Conservation (phyloP, 139 green algal genomes). For the Chlamydomonas sp. region DNA sequence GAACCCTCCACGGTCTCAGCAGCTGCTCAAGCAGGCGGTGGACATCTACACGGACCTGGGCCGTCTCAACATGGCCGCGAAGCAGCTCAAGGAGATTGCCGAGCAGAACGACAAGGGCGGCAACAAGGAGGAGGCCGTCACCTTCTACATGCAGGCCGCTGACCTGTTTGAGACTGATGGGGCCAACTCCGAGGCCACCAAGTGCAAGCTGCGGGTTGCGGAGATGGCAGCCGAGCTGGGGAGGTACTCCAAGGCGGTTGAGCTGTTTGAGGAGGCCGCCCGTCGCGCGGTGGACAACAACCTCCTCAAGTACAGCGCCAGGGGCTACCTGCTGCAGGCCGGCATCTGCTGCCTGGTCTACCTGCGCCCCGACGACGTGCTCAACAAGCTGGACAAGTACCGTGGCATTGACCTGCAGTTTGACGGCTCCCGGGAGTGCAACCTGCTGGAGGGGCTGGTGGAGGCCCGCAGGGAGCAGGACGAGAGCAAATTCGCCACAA, state of each 20-base stretch:
- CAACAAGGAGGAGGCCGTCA: conserved; percentile 75
- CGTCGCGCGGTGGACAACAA: conserved; percentile 88
- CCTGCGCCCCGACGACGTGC: conserved; percentile 51
- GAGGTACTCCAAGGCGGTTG: conserved; percentile 48
- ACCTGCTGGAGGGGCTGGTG: conserved; percentile 68
- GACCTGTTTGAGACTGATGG: conserved; percentile 91
- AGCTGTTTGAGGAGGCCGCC: conserved; percentile 56
- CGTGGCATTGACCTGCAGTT: conserved; percentile 84
- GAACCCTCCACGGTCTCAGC: conserved; percentile 30
- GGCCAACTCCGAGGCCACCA: conserved; percentile 81
- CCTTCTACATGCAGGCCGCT: conserved; percentile 86
- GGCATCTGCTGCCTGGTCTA: conserved; percentile 89
- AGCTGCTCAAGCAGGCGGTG: conserved; percentile 78
- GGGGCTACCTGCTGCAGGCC: conserved; percentile 93
- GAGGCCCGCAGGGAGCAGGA: conserved; percentile 63
- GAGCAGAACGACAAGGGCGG: conserved; percentile 88
- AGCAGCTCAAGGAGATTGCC: conserved; percentile 87
- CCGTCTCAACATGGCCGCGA: conserved; percentile 91
- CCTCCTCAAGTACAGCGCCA: conserved; percentile 93
- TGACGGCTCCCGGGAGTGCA: conserved; percentile 70
- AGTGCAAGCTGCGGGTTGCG: conserved; percentile 78
- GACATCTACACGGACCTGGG: conserved; percentile 95
- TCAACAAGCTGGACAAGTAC: conserved; percentile 79
- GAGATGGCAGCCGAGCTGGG: conserved; percentile 81
- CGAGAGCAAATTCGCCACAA: conserved; percentile 81